Evolutionary conservation across 2,329 filamentous ascomycete genomes (phyloP).

Genomic region (Akanthomyces muscarius): DNA sequence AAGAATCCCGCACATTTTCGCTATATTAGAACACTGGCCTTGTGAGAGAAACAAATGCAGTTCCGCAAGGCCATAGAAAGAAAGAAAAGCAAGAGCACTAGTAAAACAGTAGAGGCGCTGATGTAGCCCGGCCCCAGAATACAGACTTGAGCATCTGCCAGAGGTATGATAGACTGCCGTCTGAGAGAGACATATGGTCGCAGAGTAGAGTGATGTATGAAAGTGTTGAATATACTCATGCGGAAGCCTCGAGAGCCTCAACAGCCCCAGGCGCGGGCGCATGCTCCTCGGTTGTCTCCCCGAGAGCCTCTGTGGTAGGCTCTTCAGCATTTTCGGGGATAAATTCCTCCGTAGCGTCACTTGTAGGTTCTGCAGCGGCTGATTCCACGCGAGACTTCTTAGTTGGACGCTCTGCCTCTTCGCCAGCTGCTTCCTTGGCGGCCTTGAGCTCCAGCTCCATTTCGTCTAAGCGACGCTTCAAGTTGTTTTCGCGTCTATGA

Average conservation of each 20-base stretch:
- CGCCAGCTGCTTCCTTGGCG: constrained; percentile 21
- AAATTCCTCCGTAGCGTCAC: not conserved
- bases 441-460: constrained; percentile 58
- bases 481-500: constrained; percentile 71
- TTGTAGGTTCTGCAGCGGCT: constrained; percentile 3
- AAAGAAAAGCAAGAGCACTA: constrained; percentile 2
- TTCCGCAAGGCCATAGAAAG: not conserved
- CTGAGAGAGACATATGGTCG: not conserved
- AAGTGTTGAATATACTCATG: not conserved
- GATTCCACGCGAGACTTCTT: constrained; percentile 28
- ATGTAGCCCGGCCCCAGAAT: not conserved
- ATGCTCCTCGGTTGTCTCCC: not conserved
- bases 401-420: constrained; percentile 23
- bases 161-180: not conserved
- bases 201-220: not conserved
- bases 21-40: constrained; percentile 11
- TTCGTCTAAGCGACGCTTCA: constrained; percentile 79
- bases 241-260: not conserved
- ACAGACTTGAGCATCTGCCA: not conserved
- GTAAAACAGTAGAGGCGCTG: not conserved
- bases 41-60: not conserved
- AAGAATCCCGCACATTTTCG: constrained; percentile 8
- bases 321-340: not conserved
- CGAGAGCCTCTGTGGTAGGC: not conserved
- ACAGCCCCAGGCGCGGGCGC: not conserved